Evolutionary conservation across 192 early-diverging fungal species (phyloP), one percentile per base, ranked within the genome.

Genomic region (Backusella psychrophila): DNA sequence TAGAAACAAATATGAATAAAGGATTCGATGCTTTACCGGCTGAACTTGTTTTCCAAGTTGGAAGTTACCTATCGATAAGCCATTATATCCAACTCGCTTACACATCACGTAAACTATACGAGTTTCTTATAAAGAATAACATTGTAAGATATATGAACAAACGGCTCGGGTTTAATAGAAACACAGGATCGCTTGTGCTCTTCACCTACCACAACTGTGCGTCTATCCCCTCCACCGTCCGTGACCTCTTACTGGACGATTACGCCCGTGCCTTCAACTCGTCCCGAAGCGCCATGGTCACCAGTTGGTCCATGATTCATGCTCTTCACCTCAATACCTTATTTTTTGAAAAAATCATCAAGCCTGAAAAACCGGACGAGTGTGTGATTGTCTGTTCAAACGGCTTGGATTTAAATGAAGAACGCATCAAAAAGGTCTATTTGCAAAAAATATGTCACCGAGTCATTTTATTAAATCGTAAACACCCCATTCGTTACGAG

Each of bases 291-390:
- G 35, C 35, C 23, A 35, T 69, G 34, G 34, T 69, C 1, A 69
- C 35, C 21, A 38, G 68, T 14, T 69, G 68, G 68, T 69, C 68
- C n/a, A 69, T 69, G n/a, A 69, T 69, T 26, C 68, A 69, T 69
- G 68, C 68, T 12, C 56, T 63, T 63, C 56, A 63, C 56, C 56
- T 63, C 56, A 69, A 69, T 26, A 38, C 35, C 2, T 23, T 69
- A 9, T 69, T 69, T 38, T 14, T 35, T 5, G 34, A 35, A 35
- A 38, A 38, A 21, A 35, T 41, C 17, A 21, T 69, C 21, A 23
- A 69, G 46, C 19, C 46, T 49, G 46, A 49, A 49, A 49, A 49
- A 7, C 46, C 46, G 15, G 46, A 49, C 17, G 46, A 49, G 19
- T 49, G 46, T 49, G 46, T 49, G 19, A n/a, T 49, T 49, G 46